Evolutionary conservation across 2,329 filamentous ascomycete species (phyloP).

Genomic region (Thermothelomyces thermophilus): DNA sequence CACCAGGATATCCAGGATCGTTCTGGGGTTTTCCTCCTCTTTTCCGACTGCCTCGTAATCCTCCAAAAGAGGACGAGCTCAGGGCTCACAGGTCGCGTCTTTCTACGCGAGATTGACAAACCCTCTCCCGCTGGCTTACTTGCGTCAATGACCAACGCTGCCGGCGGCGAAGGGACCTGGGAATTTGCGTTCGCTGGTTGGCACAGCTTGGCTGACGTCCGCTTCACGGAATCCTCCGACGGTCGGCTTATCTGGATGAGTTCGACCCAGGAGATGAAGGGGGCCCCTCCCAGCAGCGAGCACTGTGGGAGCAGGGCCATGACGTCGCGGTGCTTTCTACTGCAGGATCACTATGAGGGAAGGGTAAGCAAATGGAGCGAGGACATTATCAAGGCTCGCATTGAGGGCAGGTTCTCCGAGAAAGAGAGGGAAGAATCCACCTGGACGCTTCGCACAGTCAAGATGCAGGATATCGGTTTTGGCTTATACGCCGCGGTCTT

Average conservation of each 20-base stretch:
- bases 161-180: conserved; percentile 53
- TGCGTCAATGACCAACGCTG: conserved; percentile 57
- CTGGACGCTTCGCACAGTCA: conserved; percentile 72
- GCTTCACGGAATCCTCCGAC: conserved; percentile 65
- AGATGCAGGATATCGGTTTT: conserved; percentile 54
- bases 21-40: conserved; percentile 71
- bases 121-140: conserved; percentile 59
- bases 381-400: conserved; percentile 76
- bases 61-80: conserved; percentile 62
- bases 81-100: conserved; percentile 63
- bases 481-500: conserved; percentile 62
- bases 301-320: conserved; percentile 43
- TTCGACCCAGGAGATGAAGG: conserved; percentile 55
- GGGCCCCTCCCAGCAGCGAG: conserved; percentile 43
- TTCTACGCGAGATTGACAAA: conserved; percentile 81
- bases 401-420: conserved; percentile 80
- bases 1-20: conserved; percentile 40
- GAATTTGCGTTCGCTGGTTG: conserved; percentile 73
- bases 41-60: conserved; percentile 73
- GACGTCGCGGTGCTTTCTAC: conserved; percentile 61
- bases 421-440: conserved; percentile 71
- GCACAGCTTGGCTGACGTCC: conserved; percentile 61
- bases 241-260: conserved; percentile 62
- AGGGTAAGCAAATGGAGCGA: conserved; percentile 72
- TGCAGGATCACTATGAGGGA: conserved; percentile 70